Evolutionary conservation across 495 filamentous ascomycete genomes (phyloP).

Genomic region (Xylaria curta): DNA sequence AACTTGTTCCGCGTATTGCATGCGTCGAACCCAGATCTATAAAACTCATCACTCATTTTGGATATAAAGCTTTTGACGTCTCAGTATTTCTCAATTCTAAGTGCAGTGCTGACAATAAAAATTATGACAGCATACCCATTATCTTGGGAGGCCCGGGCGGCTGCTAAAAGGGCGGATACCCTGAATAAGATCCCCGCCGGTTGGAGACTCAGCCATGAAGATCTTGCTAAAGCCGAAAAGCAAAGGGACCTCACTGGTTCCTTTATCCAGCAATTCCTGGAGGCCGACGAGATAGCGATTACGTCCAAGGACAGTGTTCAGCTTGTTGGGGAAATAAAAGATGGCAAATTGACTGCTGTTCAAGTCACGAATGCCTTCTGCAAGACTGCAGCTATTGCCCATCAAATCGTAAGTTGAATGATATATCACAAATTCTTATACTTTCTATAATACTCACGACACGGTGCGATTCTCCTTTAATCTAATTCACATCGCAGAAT

Average conservation of each 20-base stretch:
- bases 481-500: background rate
- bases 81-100: background rate
- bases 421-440: background rate
- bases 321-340: slow-evolving; percentile 33
- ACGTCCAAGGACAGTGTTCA: slow-evolving; percentile 29
- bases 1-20: background rate
- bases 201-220: slow-evolving; percentile 35
- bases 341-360: slow-evolving; percentile 36
- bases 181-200: slow-evolving; percentile 34
- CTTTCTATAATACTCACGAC: background rate
- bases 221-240: slow-evolving; percentile 28
- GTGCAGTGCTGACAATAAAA: background rate
- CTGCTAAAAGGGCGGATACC: slow-evolving; percentile 32
- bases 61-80: background rate
- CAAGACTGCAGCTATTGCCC: slow-evolving; percentile 64
- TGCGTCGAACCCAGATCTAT: background rate
- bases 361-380: slow-evolving; percentile 51
- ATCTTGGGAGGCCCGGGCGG: slow-evolving; percentile 36
- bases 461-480: background rate
- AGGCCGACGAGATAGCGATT: slow-evolving; percentile 29
- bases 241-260: slow-evolving; percentile 40
- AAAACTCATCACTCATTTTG: background rate
- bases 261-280: slow-evolving; percentile 44
- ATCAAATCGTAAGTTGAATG: slow-evolving; percentile 56
- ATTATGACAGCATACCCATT: background rate